Evolutionary conservation across 345 rosid genomes (phyloP).

Genomic region (Salix koriyanagi): DNA sequence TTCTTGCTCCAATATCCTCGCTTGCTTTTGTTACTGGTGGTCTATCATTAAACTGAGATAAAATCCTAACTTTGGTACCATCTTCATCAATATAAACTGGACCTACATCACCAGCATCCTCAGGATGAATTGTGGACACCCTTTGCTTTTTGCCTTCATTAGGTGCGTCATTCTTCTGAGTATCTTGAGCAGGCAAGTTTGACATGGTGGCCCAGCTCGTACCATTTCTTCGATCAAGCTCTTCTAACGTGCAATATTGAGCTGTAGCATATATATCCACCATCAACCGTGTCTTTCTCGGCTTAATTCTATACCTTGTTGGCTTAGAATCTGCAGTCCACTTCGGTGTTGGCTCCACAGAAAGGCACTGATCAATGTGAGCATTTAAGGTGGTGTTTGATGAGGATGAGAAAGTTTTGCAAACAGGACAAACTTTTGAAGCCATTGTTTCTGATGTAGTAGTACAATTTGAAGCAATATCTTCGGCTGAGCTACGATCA

Average conservation of each 20-base stretch:
- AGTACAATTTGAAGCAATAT: conserved; percentile 54
- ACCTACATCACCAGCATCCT: conserved; percentile 59
- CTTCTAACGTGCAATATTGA: conserved; percentile 65
- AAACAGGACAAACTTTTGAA: conserved; percentile 94
- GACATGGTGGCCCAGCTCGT: conserved; percentile 52
- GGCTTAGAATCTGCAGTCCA: conserved; percentile 59
- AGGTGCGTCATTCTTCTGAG: conserved; percentile 30
- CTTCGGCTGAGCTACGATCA: conserved; percentile 60
- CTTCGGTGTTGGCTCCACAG: conserved; percentile 58
- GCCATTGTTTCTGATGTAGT: conserved; percentile 65
- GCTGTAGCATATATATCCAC: conserved; percentile 76
- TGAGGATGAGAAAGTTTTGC: conserved; percentile 90
- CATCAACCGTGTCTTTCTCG: conserved; percentile 70
- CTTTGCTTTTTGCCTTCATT: conserved; percentile 37
- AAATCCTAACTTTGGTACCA: conserved; percentile 79
- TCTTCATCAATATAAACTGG: conserved; percentile 84
- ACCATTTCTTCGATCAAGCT: conserved; percentile 87
- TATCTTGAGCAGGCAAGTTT: conserved; percentile 40
- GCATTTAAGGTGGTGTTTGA: conserved; percentile 98
- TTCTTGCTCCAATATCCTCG: conserved; percentile 27
- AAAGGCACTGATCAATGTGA: conserved; percentile 96
- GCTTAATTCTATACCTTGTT: conserved; percentile 67
- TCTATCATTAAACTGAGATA: conserved; percentile 56
- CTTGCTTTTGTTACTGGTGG: conserved; percentile 26
- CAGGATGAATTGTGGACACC: conserved; percentile 34